These are phyloP conservation scores for Fraxinus angustifolia DNA, from an alignment of 305 asterid genomes.

Conservation along the genomic window DNA sequence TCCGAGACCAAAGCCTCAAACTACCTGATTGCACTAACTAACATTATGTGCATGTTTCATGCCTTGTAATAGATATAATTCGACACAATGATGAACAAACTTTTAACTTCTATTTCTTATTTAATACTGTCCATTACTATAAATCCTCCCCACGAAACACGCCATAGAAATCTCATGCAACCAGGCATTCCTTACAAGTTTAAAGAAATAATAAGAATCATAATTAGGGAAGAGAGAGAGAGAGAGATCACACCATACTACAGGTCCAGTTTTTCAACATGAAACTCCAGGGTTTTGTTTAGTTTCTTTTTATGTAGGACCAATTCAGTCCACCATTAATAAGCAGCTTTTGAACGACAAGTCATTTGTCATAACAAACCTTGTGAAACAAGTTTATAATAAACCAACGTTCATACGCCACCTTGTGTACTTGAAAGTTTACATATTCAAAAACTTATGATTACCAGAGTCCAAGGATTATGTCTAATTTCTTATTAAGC, in stretches of 20 bases:
- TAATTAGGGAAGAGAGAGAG: background rate
- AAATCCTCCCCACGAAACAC: background rate
- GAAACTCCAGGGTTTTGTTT: background rate
- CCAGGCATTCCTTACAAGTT: background rate
- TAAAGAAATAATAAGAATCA: no score
- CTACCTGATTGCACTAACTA: background rate
- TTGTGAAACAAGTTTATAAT: no score
- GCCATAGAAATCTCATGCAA: background rate
- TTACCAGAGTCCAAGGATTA: background rate
- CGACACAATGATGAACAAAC: background rate
- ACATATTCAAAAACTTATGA: background rate
- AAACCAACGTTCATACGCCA: background rate
- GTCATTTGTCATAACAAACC: no score
- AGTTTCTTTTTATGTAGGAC: background rate
- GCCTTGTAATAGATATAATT: background rate
- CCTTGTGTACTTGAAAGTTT: background rate
- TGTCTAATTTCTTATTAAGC: background rate
- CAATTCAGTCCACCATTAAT: background rate
- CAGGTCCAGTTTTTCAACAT: background rate
- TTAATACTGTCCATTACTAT: background rate
- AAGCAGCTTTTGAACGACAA: background rate
- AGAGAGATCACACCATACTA: background rate
- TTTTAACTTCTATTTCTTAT: no score
- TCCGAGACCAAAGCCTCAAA: background rate
- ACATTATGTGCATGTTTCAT: background rate